A percentile compares a stretch with the other conserved stretches of the same genome.
These are phyloP conservation scores for Sporormia fimetaria DNA, from an alignment of 495 filamentous ascomycete species.

Conservation along the genomic window DNA sequence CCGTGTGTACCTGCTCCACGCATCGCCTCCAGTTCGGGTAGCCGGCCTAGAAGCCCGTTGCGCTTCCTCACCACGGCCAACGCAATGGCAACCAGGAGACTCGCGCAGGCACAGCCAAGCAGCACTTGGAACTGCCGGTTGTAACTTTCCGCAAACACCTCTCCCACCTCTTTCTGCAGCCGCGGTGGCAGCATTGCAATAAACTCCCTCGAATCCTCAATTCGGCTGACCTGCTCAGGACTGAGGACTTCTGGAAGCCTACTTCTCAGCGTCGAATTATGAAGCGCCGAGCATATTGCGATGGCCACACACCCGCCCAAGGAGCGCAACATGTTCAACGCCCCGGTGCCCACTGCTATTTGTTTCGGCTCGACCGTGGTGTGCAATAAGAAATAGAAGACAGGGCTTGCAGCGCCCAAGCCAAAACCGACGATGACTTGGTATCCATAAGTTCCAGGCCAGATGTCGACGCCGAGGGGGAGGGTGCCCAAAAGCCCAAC, in stretches of 20 bases:
- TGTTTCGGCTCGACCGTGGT: slow-evolving; percentile 12
- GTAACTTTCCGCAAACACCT: slow-evolving; percentile 17
- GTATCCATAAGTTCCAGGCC: slow-evolving; percentile 14
- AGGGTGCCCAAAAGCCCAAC: slow-evolving; percentile 17
- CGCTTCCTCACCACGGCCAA: slow-evolving; percentile 9
- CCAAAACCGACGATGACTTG: slow-evolving; percentile 21
- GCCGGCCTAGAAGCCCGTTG: background rate
- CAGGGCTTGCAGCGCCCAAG: slow-evolving; percentile 10
- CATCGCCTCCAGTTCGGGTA: background rate
- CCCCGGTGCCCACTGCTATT: slow-evolving; percentile 16
- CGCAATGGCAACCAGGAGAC: slow-evolving; percentile 8
- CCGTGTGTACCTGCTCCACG: too few relatives aligned
- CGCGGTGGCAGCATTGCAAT: slow-evolving; percentile 5
- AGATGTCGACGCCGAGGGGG: slow-evolving; percentile 1
- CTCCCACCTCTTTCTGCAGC: background rate
- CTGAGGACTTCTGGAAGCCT: slow-evolving; percentile 10
- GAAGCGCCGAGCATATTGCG: slow-evolving; percentile 22
- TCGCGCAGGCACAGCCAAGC: slow-evolving; percentile 13
- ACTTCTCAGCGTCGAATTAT: slow-evolving; percentile 8
- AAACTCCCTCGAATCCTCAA: slow-evolving; percentile 5
- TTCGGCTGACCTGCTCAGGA: slow-evolving; percentile 10
- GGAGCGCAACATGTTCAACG: slow-evolving; percentile 24
- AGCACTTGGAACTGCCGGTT: slow-evolving; percentile 20
- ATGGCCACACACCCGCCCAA: slow-evolving; percentile 23
- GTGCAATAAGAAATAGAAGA: slow-evolving; percentile 12